phyloP scores from a whole-genome alignment of 352 stramenopile species.

The Peronospora farinosa region DNA sequence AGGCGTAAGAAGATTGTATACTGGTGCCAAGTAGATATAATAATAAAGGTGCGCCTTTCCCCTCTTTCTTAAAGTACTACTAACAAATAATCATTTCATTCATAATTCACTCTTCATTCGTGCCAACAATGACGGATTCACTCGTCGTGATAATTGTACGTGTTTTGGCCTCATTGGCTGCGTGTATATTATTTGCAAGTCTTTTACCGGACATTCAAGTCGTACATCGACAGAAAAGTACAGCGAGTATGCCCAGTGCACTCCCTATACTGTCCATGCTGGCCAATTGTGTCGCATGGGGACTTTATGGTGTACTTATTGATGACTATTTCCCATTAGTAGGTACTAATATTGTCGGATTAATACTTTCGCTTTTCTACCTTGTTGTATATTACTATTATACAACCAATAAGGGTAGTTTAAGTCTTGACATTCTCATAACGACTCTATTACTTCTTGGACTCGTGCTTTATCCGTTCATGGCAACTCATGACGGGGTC shows the following conservation, averaged over 20 bases:
- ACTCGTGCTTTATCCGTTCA: constrained; percentile 32
- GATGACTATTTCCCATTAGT: constrained; percentile 49
- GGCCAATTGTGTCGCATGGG: constrained; percentile 54
- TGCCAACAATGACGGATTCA: constrained; percentile 16
- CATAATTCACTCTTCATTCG: too few relatives aligned
- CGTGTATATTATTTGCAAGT: constrained; percentile 43
- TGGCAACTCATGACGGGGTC: constrained; percentile 20
- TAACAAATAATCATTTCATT: too few relatives aligned
- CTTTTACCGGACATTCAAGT: constrained; percentile 34
- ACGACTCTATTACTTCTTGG: constrained; percentile 23
- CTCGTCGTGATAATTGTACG: constrained; percentile 31
- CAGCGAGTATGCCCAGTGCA: constrained; percentile 27
- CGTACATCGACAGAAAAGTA: constrained; percentile 31
- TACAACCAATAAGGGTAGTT: constrained; percentile 16
- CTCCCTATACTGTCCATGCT: constrained; percentile 58
- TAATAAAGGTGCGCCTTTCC: too few relatives aligned
- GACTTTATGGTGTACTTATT: constrained; percentile 44
- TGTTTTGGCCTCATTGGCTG: constrained; percentile 37
- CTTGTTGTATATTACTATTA: constrained; percentile 40
- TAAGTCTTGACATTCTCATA: constrained; percentile 24
- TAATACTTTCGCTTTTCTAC: constrained; percentile 40
- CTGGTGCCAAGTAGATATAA: too few relatives aligned
- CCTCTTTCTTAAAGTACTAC: too few relatives aligned
- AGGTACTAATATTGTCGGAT: constrained; percentile 43
- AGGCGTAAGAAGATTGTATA: too few relatives aligned